Base-by-base conservation (phyloP, 805 yeast species). In the Candida glaebosa region DNA sequence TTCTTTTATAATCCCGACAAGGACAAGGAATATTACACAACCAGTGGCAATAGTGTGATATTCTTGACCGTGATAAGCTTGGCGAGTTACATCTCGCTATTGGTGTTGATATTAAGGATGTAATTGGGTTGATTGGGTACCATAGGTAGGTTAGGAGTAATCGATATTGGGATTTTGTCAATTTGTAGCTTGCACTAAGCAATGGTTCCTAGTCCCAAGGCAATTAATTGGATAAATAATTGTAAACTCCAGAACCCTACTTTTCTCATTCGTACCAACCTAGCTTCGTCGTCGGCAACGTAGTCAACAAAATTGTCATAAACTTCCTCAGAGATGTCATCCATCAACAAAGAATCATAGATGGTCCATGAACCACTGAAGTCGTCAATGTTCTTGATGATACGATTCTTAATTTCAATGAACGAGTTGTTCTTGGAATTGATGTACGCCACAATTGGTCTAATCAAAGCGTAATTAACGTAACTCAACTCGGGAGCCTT, bases 301-400 rank as follows among this genome's bases (percentile, higher is more conserved):
- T 90, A 90, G 34, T 82, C 76, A 2, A 83, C 96, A 63, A 93
- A 88, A 14, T 93, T 89, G 50, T 88, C 89, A 61, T 91, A 91
- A 4, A 91, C 93, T 50, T 87, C 95, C 22, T 82, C 82, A 20
- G 93, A 84, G 38, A 93, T 72, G 56, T 91, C 97, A 56, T 86
- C 93, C 96, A 91, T 88, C 45, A 93, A 69, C 39, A 84, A 70
- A 19, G 93, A 84, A 58, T 93, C 99, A 61, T 89, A 93, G 2
- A 88, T 73, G 1, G 99, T 91, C 99, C 99, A 93, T 5, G 96
- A 79, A 0, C 99, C 99, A 53, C 87, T 89, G 59, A 93, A 93
- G 56, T 93, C 99, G 19, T 72, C 68, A 17, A 89, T 63, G 34
- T 79, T 76, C 57, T 93, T 93, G 25, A 84, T 83, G 6, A 93